Evolutionary conservation across 441 rosid genomes (phyloP).

Genomic region (Rhodomyrtus psidioides): DNA sequence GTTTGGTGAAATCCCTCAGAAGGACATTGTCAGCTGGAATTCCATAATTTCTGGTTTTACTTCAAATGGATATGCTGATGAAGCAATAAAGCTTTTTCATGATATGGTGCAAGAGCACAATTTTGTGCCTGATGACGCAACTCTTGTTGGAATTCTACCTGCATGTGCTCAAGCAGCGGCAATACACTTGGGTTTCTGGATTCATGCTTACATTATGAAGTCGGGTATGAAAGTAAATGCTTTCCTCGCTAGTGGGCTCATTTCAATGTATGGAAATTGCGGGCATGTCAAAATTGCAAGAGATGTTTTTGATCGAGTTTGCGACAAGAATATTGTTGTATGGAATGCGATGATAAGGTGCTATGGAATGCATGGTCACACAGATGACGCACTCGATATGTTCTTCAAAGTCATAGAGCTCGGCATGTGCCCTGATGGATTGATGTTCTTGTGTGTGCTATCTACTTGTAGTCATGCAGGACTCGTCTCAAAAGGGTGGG

Average conservation of each 20-base stretch:
- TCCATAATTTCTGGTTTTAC: background rate
- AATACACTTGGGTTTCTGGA: background rate
- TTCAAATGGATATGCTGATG: background rate
- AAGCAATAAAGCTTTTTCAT: background rate
- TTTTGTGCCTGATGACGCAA: background rate
- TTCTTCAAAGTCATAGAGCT: background rate
- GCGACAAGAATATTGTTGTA: background rate
- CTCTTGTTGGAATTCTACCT: conserved; percentile 5
- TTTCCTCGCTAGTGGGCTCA: background rate
- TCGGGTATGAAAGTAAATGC: background rate
- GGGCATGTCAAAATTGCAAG: background rate
- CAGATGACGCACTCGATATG: background rate
- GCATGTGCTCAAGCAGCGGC: conserved; percentile 2
- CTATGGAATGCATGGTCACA: conserved; percentile 2
- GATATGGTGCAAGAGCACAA: background rate
- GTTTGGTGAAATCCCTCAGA: background rate
- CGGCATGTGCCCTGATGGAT: background rate
- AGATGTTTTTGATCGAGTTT: background rate
- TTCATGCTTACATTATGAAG: background rate
- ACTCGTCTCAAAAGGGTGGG: background rate
- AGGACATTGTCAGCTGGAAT: conserved; percentile 8
- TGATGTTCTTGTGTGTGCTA: background rate
- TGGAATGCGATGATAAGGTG: conserved; percentile 2
- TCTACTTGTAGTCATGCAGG: conserved; percentile 6
- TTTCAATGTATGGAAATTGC: conserved; percentile 1